Conservation (phyloP, 148 eudicot species). For the Diospyros lotus region DNA sequence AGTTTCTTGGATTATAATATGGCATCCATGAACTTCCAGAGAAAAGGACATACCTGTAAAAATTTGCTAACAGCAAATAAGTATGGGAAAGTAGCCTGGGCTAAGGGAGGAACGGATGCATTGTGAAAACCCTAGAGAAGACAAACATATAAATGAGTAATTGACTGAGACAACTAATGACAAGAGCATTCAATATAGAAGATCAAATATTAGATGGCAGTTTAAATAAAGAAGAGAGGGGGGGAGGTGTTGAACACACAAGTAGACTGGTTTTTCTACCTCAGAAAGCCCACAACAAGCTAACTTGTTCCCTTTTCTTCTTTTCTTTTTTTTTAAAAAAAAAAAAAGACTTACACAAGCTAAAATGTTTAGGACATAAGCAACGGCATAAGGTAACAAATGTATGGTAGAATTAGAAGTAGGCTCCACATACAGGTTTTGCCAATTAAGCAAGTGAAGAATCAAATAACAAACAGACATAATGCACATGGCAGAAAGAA, state of each 20-base stretch:
- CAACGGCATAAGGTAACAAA: background rate
- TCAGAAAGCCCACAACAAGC: background rate
- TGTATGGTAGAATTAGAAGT: background rate
- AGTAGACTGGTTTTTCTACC: background rate
- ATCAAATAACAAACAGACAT: background rate
- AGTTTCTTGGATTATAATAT: background rate
- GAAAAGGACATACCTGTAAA: conserved; percentile 55
- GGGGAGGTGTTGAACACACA: background rate
- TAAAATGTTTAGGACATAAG: background rate
- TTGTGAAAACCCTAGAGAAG: conserved; percentile 58
- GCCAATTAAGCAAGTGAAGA: background rate
- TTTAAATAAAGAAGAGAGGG: background rate
- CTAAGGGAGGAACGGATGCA: conserved; percentile 81
- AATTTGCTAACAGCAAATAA: conserved; percentile 84
- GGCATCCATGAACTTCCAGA: background rate
- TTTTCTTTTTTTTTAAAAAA: no score
- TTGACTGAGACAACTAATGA: background rate
- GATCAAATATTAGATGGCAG: background rate
- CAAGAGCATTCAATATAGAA: background rate
- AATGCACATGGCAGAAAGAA: no score
- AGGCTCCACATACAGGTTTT: background rate
- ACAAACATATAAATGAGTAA: background rate
- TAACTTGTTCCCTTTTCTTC: no score
- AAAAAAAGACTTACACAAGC: background rate
- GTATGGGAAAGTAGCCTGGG: conserved; percentile 87